Base-by-base conservation (phyloP, 768 basidiomycete species). In the Amylocystis lapponica region DNA sequence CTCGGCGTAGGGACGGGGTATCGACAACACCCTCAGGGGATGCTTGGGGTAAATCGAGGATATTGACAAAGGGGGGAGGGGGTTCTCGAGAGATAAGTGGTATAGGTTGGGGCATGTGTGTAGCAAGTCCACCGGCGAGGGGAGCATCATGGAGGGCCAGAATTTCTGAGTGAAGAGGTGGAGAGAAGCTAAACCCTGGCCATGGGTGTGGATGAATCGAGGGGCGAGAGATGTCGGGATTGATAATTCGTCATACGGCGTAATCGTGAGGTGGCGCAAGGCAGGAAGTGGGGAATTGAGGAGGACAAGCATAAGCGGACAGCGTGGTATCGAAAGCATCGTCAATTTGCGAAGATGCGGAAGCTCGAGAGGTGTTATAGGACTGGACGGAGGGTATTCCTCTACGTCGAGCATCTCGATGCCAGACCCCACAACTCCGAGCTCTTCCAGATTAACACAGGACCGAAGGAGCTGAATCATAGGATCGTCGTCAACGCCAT, bases 31-130 rank as follows among this genome's bases (percentile, higher is more conserved):
- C 47, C 76, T 71, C 17, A 90, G 66, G 10, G 68, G 66, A 7
- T 69, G 69, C 20, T 46, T 42, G 17, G 47, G 39, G 19, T 43
- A 34, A 50, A 44, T 43, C 16, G 42, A 22, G 16, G 60, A 53
- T 6, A 76, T 55, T 7, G 51, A 41, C 36, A 83, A 66, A 1
- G 55, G 49, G 2, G 87, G 86, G 10, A 87, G 64, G 0, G 86
- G 87, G 6, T 60, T 68, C 62, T 88, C 85, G 35, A 89, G 70
- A 1, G 86, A 83, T 27, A 89, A 74, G 55, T 84, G 81, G n/a
- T 67, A 70, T 6, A 89, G 67, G 17, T 41, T 45, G 1, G 60
- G 56, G 26, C 49, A 64, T 7, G 50, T 53, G 14, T 53, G 46
- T 7, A 64, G 52, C 1, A 63, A 41, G 2, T 49, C 50, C 6